phyloP scores from a whole-genome alignment of 345 rosid genomes.

The Psidium friedrichsthalianum region DNA sequence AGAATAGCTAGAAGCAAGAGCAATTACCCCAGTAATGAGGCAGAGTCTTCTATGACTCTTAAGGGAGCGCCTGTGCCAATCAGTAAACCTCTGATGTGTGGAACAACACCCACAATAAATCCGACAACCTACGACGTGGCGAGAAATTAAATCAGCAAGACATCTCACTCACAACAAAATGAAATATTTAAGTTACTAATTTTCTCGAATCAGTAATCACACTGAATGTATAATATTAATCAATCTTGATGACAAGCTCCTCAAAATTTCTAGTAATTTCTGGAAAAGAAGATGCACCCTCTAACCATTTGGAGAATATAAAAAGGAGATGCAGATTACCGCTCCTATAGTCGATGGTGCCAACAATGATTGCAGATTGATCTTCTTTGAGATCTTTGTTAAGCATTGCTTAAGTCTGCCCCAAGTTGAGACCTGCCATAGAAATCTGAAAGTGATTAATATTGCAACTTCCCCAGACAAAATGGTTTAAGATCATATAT shows the following conservation, averaged over 20 bases:
- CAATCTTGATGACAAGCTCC: background rate
- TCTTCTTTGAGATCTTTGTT: background rate
- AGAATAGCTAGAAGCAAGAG: background rate
- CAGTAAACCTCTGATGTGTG: conserved; percentile 16
- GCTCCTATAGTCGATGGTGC: conserved; percentile 30
- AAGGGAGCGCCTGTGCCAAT: conserved; percentile 31
- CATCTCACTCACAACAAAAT: background rate
- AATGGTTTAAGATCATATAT: too few species aligned
- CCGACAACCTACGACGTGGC: conserved; percentile 18
- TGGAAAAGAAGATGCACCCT: background rate
- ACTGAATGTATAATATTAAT: background rate
- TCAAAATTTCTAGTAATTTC: background rate
- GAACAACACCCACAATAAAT: conserved; percentile 19
- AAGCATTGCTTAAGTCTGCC: conserved; percentile 4
- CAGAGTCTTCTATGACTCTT: conserved; percentile 20
- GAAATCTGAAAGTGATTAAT: background rate
- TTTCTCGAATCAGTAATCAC: background rate
- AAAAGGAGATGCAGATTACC: background rate
- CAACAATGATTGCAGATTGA: conserved; percentile 19
- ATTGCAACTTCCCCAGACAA: background rate
- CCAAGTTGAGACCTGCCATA: conserved; percentile 8
- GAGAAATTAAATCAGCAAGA: background rate
- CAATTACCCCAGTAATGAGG: conserved; percentile 27
- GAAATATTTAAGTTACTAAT: too few species aligned
- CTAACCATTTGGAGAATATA: background rate